These are phyloP conservation scores for Erysimum cheiri DNA, from an alignment of 441 rosid genomes.

Conservation along the genomic window DNA sequence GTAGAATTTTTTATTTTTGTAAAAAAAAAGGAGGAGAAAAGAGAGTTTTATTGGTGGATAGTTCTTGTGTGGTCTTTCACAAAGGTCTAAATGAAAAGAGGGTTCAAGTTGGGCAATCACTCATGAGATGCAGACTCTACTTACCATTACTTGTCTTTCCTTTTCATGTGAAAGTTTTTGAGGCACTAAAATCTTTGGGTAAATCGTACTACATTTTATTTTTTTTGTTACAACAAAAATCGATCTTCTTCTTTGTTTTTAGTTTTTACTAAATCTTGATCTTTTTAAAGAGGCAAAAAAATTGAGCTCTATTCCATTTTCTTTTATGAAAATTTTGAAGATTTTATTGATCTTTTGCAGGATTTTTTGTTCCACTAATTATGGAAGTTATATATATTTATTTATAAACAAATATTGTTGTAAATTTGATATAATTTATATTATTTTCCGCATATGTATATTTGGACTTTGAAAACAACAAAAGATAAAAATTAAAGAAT, in stretches of 20 bases:
- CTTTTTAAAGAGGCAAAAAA: conserved; percentile 33
- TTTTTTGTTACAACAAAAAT: conserved; percentile 18
- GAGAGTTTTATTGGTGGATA: conserved; percentile 30
- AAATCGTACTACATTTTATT: conserved; percentile 18
- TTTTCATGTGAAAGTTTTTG: conserved; percentile 49
- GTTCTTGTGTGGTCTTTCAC: conserved; percentile 49
- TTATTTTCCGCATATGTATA: background rate
- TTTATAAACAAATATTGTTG: background rate
- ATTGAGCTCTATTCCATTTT: conserved; percentile 13
- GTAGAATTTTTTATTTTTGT: background rate
- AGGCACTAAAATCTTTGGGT: conserved; percentile 41
- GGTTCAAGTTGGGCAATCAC: conserved; percentile 61
- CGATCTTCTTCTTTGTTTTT: conserved; percentile 17
- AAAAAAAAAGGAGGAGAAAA: background rate
- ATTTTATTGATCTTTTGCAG: conserved; percentile 17
- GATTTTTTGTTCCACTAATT: conserved; percentile 27
- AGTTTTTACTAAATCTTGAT: conserved; percentile 39
- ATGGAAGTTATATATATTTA: background rate
- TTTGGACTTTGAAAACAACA: background rate
- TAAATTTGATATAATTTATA: background rate
- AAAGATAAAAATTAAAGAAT: background rate
- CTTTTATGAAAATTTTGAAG: conserved; percentile 4
- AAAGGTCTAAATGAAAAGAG: conserved; percentile 52
- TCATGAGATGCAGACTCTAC: conserved; percentile 60
- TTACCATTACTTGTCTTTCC: conserved; percentile 50